Conservation (phyloP, 2,329 filamentous ascomycete species). For the Aspergillus oerlinghausenensis region DNA sequence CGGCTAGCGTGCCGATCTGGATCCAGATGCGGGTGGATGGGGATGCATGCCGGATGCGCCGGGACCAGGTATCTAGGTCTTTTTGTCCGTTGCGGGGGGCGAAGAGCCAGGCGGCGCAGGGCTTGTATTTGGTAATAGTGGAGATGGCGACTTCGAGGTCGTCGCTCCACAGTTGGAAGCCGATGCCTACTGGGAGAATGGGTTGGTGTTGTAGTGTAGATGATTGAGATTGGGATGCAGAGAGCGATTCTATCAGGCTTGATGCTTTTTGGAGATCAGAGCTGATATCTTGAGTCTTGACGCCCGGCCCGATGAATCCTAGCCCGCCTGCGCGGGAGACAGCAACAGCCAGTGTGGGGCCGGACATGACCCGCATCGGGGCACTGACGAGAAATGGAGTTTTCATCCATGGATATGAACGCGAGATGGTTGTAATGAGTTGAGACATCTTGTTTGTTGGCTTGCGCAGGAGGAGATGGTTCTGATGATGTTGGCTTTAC, state of each 20-base stretch:
- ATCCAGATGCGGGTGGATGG: constrained; percentile 50
- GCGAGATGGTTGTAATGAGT: not conserved
- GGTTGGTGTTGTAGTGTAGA: constrained; percentile 1
- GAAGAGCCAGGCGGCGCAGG: constrained; percentile 42
- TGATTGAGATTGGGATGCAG: not conserved
- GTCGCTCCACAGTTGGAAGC: constrained; percentile 40
- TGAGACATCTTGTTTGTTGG: not conserved
- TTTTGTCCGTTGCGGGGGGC: constrained; percentile 28
- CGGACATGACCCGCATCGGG: constrained; percentile 66
- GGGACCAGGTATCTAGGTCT: constrained; percentile 45
- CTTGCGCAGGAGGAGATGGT: accelerated
- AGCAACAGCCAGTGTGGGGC: constrained; percentile 54
- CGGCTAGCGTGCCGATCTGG: constrained; percentile 50
- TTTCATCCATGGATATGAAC: constrained; percentile 56
- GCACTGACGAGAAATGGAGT: constrained; percentile 58
- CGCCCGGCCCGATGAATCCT: constrained; percentile 57
- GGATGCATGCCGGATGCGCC: constrained; percentile 38
- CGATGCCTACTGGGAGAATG: constrained; percentile 37
- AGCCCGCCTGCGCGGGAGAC: constrained; percentile 55
- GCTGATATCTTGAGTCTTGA: constrained; percentile 29
- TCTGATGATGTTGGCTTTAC: not conserved
- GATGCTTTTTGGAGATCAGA: constrained; percentile 31
- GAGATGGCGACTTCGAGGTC: constrained; percentile 28
- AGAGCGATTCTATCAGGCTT: constrained; percentile 16
- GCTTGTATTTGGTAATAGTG: constrained; percentile 30